Evolutionary conservation across 371 early-diverging fungal species (phyloP), one percentile per base, ranked within the genome.

Genomic region (Blastocladiella emersonii): DNA sequence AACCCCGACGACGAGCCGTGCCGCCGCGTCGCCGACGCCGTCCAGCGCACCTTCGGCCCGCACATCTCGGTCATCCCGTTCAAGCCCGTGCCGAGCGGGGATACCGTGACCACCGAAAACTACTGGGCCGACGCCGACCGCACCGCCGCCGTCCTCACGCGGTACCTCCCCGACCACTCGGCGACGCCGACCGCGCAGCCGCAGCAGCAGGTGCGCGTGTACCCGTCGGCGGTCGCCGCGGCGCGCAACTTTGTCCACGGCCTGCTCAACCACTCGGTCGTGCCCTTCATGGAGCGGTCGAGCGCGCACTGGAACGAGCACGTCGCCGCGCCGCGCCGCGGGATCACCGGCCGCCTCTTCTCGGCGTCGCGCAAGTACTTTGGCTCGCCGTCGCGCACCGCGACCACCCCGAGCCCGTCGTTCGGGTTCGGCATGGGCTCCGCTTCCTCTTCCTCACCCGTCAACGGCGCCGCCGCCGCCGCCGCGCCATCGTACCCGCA

Each of bases 261-360:
- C 36, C 61, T 93, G 72, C 74, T 86, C 36, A 74, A 80, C 2
- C 87, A 88, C 57, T 83, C 86, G 63, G 68, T 95, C 55, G 68
- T 96, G 3, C 93, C 93, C 2, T 87, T 84, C 65, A 91, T 95
- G 94, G 91, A 95, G 67, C 77, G 90, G 30, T 85, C 81, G 62
- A 83, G 94, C 61, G 86, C 88, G 37, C 79, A 82, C 56, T 89
- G 91, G 85, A 92, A 91, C 70, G 95, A 94, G 63, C 91, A 92
- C 73, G 83, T 93, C 0, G 93, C 92, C 5, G 83, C 82, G 61
- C 78, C 89, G 17, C 80, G 98, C 60, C 79, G 93, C 53, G 95
- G 95, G 1, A 67, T 97, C 44, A 89, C 95, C 0, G 95, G 93
- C 13, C 80, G 95, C 2, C 73, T 95, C 25, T 90, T 92, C 66